phyloP scores from a whole-genome alignment of 371 early-diverging fungal species.

The Entomophthora muscae region DNA sequence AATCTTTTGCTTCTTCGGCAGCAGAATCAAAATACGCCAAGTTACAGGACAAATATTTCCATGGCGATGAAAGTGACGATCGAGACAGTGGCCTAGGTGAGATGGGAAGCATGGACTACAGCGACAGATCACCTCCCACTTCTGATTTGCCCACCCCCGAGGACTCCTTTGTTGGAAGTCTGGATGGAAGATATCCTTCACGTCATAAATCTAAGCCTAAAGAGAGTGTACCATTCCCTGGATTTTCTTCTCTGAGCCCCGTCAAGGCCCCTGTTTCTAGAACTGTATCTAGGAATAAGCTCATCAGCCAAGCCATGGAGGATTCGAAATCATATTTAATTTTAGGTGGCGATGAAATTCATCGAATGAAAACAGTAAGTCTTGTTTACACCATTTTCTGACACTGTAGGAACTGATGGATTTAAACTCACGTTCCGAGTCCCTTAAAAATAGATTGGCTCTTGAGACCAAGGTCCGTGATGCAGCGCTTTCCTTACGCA shows the following conservation, averaged over 20 bases:
- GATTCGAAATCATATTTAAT: not conserved
- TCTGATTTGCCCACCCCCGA: not conserved
- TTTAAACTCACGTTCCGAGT: conserved; percentile 19
- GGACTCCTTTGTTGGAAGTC: not conserved
- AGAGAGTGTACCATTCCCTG: not conserved
- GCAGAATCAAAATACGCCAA: not conserved
- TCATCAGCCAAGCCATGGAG: not conserved
- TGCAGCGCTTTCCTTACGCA: conserved; percentile 36
- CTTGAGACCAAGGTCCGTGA: conserved; percentile 47
- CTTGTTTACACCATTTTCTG: not conserved
- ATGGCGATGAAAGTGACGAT: not conserved
- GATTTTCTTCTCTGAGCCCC: not conserved
- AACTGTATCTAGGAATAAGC: not conserved
- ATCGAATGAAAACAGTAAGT: not conserved
- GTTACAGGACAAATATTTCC: not conserved
- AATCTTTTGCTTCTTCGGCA: not conserved
- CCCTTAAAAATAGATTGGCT: conserved; percentile 29
- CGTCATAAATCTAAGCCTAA: not conserved
- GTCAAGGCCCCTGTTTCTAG: not conserved
- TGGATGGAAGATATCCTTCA: not conserved
- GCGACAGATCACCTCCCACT: not conserved
- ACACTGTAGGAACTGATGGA: not conserved
- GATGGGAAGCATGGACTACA: not conserved
- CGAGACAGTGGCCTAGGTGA: not conserved
- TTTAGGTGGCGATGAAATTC: not conserved